These are phyloP conservation scores for Kondoa malvinella DNA, from an alignment of 768 basidiomycete genomes.

Conservation along the genomic window DNA sequence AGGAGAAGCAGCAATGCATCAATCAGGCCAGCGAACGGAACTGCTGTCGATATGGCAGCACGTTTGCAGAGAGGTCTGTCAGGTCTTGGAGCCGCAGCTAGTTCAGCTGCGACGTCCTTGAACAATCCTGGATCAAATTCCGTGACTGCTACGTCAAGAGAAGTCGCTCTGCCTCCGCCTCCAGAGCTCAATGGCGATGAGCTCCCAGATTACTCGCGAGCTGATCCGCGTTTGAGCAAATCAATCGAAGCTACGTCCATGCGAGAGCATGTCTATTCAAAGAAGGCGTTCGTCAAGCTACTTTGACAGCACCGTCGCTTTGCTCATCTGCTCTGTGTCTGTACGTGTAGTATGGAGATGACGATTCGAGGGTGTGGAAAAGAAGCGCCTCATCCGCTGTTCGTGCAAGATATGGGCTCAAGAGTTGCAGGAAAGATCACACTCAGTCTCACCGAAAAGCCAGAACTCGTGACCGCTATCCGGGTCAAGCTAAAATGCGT, in stretches of 20 bases:
- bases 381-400: neutral
- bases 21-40: neutral
- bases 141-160: neutral
- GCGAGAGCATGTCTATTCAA: constrained; percentile 1
- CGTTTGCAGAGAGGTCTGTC: neutral
- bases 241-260: neutral
- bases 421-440: neutral
- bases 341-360: neutral
- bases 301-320: too few relatives aligned
- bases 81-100: neutral
- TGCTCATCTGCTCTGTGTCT: too few relatives aligned
- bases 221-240: neutral
- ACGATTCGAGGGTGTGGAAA: neutral
- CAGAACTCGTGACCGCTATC: neutral
- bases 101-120: neutral
- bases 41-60: neutral
- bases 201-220: neutral
- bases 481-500: constrained; percentile 6
- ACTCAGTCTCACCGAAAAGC: neutral
- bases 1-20: neutral
- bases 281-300: too few relatives aligned
- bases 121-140: neutral
- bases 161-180: neutral
- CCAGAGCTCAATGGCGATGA: neutral
- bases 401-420: neutral